Evolutionary conservation across 192 early-diverging fungal species (phyloP).

Genomic region (Cetraspora pellucida): DNA sequence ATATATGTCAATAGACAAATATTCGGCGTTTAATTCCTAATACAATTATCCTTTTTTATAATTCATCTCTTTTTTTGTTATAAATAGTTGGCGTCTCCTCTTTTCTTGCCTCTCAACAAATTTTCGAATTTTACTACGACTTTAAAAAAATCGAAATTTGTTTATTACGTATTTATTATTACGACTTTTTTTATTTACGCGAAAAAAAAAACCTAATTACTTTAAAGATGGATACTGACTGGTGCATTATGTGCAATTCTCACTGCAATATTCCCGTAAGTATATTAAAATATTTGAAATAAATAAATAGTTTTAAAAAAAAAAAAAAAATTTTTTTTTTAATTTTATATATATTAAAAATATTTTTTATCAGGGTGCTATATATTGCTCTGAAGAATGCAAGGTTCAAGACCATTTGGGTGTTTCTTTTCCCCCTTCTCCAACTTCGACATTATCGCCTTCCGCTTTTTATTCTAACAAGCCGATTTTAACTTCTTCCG

Average conservation of each 20-base stretch:
- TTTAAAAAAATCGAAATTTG: no score
- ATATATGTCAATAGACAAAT: no score
- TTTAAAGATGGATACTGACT: conserved; percentile 20
- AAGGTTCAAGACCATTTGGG: conserved; percentile 11
- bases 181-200: no score
- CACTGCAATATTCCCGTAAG: conserved; percentile 25
- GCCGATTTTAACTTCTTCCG: background rate
- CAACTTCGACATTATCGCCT: background rate
- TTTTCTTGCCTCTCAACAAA: no score
- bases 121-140: no score
- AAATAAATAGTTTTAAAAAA: background rate
- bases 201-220: background rate
- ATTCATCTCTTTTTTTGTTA: no score
- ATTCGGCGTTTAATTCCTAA: no score
- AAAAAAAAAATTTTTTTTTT: no score
- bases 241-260: conserved; percentile 24
- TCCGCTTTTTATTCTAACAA: background rate
- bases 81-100: no score
- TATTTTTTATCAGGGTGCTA: background rate
- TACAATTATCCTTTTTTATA: no score
- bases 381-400: conserved; percentile 14
- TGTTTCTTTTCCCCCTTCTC: background rate
- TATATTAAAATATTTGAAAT: background rate
- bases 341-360: background rate
- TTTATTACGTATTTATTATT: no score